Conservation (phyloP, 495 filamentous ascomycete genomes). For the Penicillium salamii region DNA sequence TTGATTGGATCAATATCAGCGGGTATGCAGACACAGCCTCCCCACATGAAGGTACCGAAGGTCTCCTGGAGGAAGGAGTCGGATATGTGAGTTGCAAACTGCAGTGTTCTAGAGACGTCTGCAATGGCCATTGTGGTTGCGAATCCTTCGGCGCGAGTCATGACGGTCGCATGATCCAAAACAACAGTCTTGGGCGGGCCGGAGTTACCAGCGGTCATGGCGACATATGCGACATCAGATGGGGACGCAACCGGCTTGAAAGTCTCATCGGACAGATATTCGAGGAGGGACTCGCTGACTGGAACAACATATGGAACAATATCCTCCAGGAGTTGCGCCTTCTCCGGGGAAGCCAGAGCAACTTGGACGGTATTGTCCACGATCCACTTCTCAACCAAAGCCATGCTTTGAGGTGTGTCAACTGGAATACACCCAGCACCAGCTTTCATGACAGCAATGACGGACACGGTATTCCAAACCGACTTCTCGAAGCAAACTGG, state of each 20-base stretch:
- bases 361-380: constrained; percentile 39
- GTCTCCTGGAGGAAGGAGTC: constrained; percentile 42
- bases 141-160: constrained; percentile 48
- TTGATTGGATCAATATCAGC: constrained; percentile 26
- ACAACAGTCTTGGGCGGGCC: constrained; percentile 39
- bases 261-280: constrained; percentile 27
- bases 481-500: constrained; percentile 42
- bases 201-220: constrained; percentile 51
- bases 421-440: constrained; percentile 45
- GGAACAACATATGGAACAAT: constrained; percentile 40
- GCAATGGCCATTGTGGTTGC: constrained; percentile 43
- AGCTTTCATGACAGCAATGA: constrained; percentile 42
- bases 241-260: constrained; percentile 13
- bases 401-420: constrained; percentile 19
- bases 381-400: constrained; percentile 34
- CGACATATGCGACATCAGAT: constrained; percentile 45
- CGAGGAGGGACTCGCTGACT: constrained; percentile 36
- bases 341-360: constrained; percentile 41
- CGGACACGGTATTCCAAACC: constrained; percentile 37
- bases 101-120: constrained; percentile 53
- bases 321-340: constrained; percentile 34
- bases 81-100: constrained; percentile 50
- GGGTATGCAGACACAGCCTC: constrained; percentile 46
- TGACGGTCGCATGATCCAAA: constrained; percentile 37
- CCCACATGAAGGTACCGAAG: constrained; percentile 37